These are phyloP conservation scores for Herpetomonas tarakana DNA, from an alignment of 208 protist species.

Conservation along the genomic window DNA sequence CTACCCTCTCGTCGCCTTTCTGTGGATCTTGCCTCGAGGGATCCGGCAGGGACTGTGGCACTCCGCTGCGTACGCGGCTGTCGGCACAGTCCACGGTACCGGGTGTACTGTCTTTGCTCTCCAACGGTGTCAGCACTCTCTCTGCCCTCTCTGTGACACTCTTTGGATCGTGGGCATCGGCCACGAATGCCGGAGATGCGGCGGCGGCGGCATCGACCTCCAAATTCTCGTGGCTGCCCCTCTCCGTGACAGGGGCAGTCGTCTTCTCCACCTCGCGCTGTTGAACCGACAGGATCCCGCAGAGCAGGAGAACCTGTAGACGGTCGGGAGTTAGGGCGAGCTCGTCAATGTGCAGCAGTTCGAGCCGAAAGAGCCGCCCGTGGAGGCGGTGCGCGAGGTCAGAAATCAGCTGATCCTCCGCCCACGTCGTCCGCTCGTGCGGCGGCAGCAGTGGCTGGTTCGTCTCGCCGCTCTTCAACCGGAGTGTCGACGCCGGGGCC, in stretches of 20 bases:
- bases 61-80: no score
- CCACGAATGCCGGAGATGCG: no score
- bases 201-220: no score
- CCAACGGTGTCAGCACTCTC: no score
- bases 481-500: constrained; percentile 3
- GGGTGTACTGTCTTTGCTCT: no score
- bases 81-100: no score
- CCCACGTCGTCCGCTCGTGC: constrained; percentile 13
- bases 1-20: neutral
- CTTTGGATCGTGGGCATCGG: no score
- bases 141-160: no score
- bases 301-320: constrained; percentile 57
- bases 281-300: constrained; percentile 30
- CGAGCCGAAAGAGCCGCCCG: constrained; percentile 25
- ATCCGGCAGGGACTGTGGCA: neutral
- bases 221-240: no score
- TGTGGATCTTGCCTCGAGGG: neutral
- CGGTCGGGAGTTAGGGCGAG: constrained; percentile 54
- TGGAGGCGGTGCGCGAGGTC: constrained; percentile 50
- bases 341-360: constrained; percentile 66
- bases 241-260: no score
- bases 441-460: constrained; percentile 43
- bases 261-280: neutral
- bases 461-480: constrained; percentile 2
- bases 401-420: constrained; percentile 56